Evolutionary conservation across 805 yeast genomes (phyloP).

Genomic region (Nakazawaea ishiwadae): DNA sequence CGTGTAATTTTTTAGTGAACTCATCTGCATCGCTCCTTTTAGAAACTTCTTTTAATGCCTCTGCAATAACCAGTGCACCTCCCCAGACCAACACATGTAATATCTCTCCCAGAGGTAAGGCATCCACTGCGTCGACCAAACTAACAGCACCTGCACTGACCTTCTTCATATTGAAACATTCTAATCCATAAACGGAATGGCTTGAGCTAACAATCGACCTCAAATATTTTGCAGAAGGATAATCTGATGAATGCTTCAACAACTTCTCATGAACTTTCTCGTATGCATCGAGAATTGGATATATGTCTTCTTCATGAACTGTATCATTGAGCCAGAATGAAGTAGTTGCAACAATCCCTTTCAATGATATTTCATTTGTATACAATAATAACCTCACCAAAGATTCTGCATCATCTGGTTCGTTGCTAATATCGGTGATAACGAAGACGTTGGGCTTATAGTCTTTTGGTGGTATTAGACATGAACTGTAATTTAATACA

Average conservation of each 20-base stretch:
- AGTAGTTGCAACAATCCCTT: conserved; percentile 29
- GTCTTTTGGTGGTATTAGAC: conserved; percentile 16
- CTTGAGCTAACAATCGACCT: conserved; percentile 22
- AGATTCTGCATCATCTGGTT: conserved; percentile 28
- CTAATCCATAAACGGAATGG: conserved; percentile 22
- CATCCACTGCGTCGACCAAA: conserved; percentile 21
- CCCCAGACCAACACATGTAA: conserved; percentile 26
- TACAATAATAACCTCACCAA: conserved; percentile 26
- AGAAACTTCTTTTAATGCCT: conserved; percentile 22
- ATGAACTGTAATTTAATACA: not conserved
- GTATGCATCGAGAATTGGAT: conserved; percentile 27
- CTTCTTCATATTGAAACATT: conserved; percentile 15
- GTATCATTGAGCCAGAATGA: conserved; percentile 28
- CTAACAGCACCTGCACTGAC: conserved; percentile 22
- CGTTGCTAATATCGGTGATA: conserved; percentile 26
- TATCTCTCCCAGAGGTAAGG: conserved; percentile 14
- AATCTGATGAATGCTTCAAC: conserved; percentile 21
- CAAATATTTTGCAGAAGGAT: conserved; percentile 23
- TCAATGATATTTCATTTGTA: conserved; percentile 24
- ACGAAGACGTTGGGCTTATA: conserved; percentile 25
- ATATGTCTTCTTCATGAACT: conserved; percentile 25
- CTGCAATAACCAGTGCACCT: conserved; percentile 28
- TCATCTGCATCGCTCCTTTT: conserved; percentile 14
- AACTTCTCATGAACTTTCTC: conserved; percentile 21
- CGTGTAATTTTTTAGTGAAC: conserved; percentile 18